Evolutionary conservation across 75 land plant genomes (phyloP).

Genomic region (Larix kaempferi): DNA sequence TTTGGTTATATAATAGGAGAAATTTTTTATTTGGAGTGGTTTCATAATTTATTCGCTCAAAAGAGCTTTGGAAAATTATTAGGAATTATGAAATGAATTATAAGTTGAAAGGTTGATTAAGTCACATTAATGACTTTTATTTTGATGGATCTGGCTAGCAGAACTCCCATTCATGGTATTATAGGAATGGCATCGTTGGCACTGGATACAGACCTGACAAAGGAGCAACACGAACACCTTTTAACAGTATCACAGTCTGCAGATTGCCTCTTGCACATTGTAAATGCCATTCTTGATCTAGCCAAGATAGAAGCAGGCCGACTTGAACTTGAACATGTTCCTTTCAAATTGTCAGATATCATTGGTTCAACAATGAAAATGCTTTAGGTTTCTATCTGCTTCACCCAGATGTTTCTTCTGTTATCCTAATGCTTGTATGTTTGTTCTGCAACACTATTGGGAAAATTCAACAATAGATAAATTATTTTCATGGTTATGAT

Average conservation of each 20-base stretch:
- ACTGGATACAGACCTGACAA: conserved; percentile 45
- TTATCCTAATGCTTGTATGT: neutral
- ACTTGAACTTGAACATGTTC: conserved; percentile 36
- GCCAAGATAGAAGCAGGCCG: conserved; percentile 55
- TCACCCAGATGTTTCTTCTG: neutral
- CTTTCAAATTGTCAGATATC: conserved; percentile 32
- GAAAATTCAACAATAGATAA: neutral
- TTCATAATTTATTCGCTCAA: neutral
- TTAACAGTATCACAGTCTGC: conserved; percentile 45
- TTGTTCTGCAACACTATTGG: neutral
- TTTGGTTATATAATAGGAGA: neutral
- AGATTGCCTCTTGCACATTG: conserved; percentile 43
- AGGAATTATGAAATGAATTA: neutral
- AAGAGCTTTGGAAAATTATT: neutral
- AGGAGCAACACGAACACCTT: conserved; percentile 47
- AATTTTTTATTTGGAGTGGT: neutral
- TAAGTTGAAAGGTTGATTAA: conserved; percentile 1
- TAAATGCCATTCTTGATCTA: conserved; percentile 46
- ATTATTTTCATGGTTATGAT: neutral
- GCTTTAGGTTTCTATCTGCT: conserved; percentile 28
- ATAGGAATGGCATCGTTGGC: conserved; percentile 52
- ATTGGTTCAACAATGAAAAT: conserved; percentile 45
- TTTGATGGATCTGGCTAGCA: conserved; percentile 13
- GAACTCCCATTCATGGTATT: conserved; percentile 51
- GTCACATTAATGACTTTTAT: neutral